Evolutionary conservation across 331 rosid genomes (phyloP), one percentile per base, ranked within the genome.

Genomic region (Pyracantha coccinea): DNA sequence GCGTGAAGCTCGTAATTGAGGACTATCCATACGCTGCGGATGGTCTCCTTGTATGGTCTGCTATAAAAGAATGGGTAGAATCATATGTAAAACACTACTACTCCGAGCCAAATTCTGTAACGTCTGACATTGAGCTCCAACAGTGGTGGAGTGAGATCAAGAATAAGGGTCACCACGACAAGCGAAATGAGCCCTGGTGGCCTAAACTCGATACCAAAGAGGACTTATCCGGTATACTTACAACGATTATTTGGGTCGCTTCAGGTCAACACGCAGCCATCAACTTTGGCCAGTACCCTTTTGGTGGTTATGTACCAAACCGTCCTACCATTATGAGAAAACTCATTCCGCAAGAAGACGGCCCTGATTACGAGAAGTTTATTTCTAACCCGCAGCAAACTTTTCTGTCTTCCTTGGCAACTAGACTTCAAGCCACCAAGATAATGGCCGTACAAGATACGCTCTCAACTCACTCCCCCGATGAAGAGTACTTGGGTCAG

Each of bases 401-500:
- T 38, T 94, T 92, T 82, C 83, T 94, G 17, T 87, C 97, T 72
- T 90, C 97, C 17, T 77, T 94, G 83, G 96, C 99, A 20, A 95
- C 97, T 57, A 82, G 84, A 70, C 99, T 95, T 79, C 97, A 95
- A 85, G 99, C 99, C 58, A 95, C 99, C 60, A 95, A 95, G 82
- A 78, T 95, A 20, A 95, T 95, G 99, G 97, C 99, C n/a, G 97
- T 95, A 80, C 97, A 90, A 82, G 96, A 95, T 78, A 92, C 97
- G 7, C 78, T 94, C 50, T 95, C 99, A 5, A 92, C 99, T 29
- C 99, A 95, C 82, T 95, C 99, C 5, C 79, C 99, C 1, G 97
- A 95, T 68, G 99, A 95, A 83, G 99, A 95, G 97, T 95, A 95
- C 79, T 85, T 95, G 87, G 99, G 99, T 52, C 86, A 92, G 81